Conservation (phyloP, 352 stramenopile species). For the Phytopythium cucurbitacearum region DNA sequence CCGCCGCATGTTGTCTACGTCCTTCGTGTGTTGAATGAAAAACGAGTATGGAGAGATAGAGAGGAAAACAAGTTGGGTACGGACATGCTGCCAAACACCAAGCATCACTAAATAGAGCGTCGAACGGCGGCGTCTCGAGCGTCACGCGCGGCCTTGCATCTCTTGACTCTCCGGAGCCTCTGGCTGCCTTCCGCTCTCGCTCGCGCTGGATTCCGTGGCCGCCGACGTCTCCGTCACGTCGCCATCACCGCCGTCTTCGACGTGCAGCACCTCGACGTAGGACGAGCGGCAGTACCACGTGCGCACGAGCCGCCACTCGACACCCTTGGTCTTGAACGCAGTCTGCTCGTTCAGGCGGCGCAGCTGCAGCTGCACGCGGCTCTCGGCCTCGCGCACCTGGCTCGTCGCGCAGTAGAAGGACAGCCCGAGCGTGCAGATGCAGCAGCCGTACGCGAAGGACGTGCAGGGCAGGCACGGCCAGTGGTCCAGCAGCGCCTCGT, state of each 20-base stretch:
- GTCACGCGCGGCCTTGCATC: too few relatives aligned
- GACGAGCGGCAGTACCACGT: conserved; percentile 68
- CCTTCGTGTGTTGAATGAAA: conserved; percentile 34
- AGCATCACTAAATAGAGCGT: too few relatives aligned
- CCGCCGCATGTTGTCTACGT: conserved; percentile 30
- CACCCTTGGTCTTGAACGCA: conserved; percentile 46
- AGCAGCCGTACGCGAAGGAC: conserved; percentile 78
- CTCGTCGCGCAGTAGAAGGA: conserved; percentile 77
- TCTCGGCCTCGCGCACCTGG: conserved; percentile 73
- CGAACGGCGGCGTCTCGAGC: too few relatives aligned
- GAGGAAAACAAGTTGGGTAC: too few relatives aligned
- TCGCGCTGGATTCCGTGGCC: neutral
- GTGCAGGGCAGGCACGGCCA: conserved; percentile 83
- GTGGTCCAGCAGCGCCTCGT: conserved; percentile 77
- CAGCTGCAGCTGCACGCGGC: conserved; percentile 58
- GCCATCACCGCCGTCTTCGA: neutral
- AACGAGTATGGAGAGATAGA: neutral
- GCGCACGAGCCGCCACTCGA: conserved; percentile 64
- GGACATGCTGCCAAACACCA: too few relatives aligned
- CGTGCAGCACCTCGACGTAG: conserved; percentile 55
- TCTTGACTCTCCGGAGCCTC: too few relatives aligned
- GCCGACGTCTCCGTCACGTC: neutral
- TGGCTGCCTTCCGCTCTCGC: neutral
- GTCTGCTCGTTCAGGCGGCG: conserved; percentile 62
- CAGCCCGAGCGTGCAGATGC: conserved; percentile 72